Base-by-base conservation (phyloP, 2,329 filamentous ascomycete genomes). In the Nigrospora oryzae region DNA sequence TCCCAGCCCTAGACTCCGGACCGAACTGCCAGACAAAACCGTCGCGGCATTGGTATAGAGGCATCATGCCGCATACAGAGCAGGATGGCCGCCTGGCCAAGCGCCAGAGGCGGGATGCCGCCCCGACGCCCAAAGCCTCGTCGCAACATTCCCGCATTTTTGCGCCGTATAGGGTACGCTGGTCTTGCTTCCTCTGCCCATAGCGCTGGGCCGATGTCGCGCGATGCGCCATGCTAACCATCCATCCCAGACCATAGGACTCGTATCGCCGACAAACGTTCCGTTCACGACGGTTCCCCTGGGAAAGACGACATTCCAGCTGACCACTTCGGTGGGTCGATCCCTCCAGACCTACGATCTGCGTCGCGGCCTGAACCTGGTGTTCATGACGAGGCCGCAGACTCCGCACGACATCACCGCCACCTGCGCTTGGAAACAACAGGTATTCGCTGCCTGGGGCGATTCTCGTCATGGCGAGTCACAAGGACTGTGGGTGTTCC, bases 301-400 rank as follows among this genome's bases (percentile, higher is more conserved):
- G 14, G 93, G 93, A 46, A 95, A 95, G 67, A 91, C 88, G 1
- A 95, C 89, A 4, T 98, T 95, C 61, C 93, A 98, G 63, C 89
- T 98, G 64, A 97, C 93, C 32, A 98, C 93, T 30, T 97, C 89
- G 0, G 86, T 94, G 49, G 93, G 91, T 50, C 80, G 83, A 57
- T 88, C 84, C 47, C 76, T 98, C 39, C 93, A 98, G 66, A 98
- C 93, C 0, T 98, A 98, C 69, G 93, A 98, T 62, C 70, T 98
- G 49, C 88, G 86, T 63, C 81, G 84, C 56, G 91, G 91, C 39
- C 77, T 98, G 49, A 91, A 94, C 57, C 80, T 98, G 41, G 81
- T 97, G 57, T 98, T 98, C 65, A 79, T 98, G 49, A 96, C 88
- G 16, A 78, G 89, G 42, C 93, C 94, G 1, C 86, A 95, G 63